Evolutionary conservation across 2,329 filamentous ascomycete genomes (phyloP).

Genomic region (Fusarium verrucosum): DNA sequence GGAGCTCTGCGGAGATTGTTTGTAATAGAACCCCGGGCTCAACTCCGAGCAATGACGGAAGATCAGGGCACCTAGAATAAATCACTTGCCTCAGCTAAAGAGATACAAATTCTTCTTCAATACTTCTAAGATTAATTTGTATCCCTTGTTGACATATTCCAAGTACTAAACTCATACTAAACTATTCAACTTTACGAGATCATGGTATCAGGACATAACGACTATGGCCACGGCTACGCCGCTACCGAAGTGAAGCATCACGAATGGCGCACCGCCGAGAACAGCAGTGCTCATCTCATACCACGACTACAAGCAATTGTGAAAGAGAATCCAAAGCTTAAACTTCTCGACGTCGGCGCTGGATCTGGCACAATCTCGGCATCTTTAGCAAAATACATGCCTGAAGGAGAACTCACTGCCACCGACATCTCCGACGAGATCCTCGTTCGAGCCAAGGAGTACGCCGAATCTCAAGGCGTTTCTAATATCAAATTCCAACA

Average conservation of each 20-base stretch:
- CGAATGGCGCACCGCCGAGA: conserved; percentile 54
- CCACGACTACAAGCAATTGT: conserved; percentile 48
- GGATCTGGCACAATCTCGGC: conserved; percentile 60
- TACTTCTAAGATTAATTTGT: neutral
- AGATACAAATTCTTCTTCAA: neutral
- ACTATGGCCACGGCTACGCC: conserved; percentile 43
- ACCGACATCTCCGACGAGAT: conserved; percentile 48
- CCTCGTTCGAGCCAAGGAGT: conserved; percentile 41
- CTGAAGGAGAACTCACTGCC: conserved; percentile 50
- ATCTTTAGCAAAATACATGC: conserved; percentile 53
- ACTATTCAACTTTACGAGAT: neutral
- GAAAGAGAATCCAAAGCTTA: conserved; percentile 45
- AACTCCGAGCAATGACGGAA: conserved; percentile 4
- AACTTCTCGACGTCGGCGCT: conserved; percentile 59
- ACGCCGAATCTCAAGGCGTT: conserved; percentile 36
- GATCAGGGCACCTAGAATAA: conserved; percentile 4
- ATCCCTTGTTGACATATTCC: neutral
- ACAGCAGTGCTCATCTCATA: conserved; percentile 56
- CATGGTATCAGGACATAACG: conserved; percentile 40
- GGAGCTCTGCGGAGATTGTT: neutral
- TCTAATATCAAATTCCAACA: conserved; percentile 43
- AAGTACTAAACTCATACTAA: neutral
- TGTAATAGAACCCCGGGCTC: conserved; percentile 1
- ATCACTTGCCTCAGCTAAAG: neutral
- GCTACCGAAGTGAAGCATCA: conserved; percentile 45